Evolutionary conservation across 768 basidiomycete genomes (phyloP).

Genomic region (Auriculariales sp.): DNA sequence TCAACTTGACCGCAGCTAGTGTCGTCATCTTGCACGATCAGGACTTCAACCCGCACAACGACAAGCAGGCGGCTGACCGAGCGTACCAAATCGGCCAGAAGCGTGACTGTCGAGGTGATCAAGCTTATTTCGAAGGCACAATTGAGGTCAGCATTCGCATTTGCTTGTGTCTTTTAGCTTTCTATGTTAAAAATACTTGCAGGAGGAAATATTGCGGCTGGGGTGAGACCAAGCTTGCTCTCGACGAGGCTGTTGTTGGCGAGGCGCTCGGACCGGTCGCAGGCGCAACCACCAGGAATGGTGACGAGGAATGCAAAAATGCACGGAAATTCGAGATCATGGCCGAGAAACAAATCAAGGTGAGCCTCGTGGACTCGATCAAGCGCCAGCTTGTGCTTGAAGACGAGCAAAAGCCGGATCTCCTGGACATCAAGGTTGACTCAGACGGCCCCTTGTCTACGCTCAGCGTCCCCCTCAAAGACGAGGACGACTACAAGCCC

Average conservation of each 20-base stretch:
- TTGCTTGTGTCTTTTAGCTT: neutral
- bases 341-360: constrained; percentile 75
- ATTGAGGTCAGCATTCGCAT: constrained; percentile 36
- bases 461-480: no score
- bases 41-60: constrained; percentile 31
- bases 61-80: constrained; percentile 33
- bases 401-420: no score
- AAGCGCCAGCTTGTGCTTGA: no score
- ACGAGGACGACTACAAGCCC: no score
- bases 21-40: constrained; percentile 32
- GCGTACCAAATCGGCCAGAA: constrained; percentile 37
- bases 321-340: no score
- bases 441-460: no score
- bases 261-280: constrained; percentile 12
- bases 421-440: no score
- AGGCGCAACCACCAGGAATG: constrained; percentile 35
- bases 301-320: constrained; percentile 38
- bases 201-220: constrained; percentile 83
- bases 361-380: constrained; percentile 74
- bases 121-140: constrained; percentile 32
- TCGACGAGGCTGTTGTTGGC: constrained; percentile 94
- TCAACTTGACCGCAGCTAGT: constrained; percentile 29
- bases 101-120: constrained; percentile 36
- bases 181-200: constrained; percentile 2
- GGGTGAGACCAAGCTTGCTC: constrained; percentile 80